phyloP scores from a whole-genome alignment of 225 moss, liverwort and hornwort genomes.

The Physcomitrellopsis africana region DNA sequence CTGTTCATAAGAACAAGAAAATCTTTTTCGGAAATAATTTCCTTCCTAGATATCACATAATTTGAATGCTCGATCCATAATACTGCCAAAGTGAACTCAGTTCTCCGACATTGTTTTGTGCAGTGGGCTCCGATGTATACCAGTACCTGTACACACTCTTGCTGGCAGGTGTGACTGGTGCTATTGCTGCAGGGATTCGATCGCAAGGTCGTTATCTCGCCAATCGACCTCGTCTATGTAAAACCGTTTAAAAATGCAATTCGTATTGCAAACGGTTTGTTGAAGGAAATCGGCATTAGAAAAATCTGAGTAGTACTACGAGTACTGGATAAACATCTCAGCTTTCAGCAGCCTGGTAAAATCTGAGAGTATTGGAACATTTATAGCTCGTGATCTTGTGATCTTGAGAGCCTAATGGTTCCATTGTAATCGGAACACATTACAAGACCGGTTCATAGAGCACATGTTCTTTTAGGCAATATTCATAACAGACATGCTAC shows the following conservation, averaged over 20 bases:
- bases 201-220: conserved; percentile 91
- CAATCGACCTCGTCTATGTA: conserved; percentile 91
- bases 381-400: too few relatives aligned
- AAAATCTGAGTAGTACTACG: too few relatives aligned
- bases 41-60: background rate
- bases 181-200: conserved; percentile 74
- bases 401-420: too few relatives aligned
- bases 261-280: background rate
- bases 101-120: conserved; percentile 28
- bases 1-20: too few relatives aligned
- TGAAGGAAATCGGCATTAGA: too few relatives aligned
- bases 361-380: too few relatives aligned
- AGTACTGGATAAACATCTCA: too few relatives aligned
- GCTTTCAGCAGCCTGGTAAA: too few relatives aligned
- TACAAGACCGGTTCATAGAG: too few relatives aligned
- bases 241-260: conserved; percentile 39
- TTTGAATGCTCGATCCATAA: background rate
- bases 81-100: conserved; percentile 13
- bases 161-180: conserved; percentile 84
- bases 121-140: conserved; percentile 82
- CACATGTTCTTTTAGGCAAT: too few relatives aligned
- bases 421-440: too few relatives aligned
- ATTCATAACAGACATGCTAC: too few relatives aligned
- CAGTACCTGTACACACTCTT: conserved; percentile 83
- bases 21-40: background rate